Conservation (phyloP, 129 eudicot species). For the Tagetes patula region DNA sequence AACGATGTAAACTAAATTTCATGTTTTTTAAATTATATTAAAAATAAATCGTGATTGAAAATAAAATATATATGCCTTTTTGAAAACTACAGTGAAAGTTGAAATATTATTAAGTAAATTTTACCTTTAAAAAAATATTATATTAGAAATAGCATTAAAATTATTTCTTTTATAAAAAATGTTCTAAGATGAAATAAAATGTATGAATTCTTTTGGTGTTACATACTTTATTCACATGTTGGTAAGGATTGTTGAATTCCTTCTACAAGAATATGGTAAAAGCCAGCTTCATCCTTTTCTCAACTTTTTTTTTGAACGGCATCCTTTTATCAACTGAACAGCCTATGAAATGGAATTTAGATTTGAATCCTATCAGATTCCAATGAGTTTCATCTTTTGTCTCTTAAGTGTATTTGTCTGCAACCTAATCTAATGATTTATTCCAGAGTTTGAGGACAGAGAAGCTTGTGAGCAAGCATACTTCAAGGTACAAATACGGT, state of each 20-base stretch:
- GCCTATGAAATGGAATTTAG: neutral
- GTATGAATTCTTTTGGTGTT: neutral
- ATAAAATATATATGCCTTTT: neutral
- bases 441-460: constrained; percentile 77
- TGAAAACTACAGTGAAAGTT: no score
- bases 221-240: neutral
- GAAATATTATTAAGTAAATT: no score
- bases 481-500: constrained; percentile 57
- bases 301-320: no score
- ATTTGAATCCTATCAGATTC: neutral
- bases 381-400: neutral
- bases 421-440: constrained; percentile 20
- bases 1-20: neutral
- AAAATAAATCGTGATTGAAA: neutral
- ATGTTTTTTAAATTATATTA: neutral
- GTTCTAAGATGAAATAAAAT: neutral
- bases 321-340: neutral
- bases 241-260: neutral
- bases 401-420: neutral
- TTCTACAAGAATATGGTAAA: neutral
- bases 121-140: neutral
- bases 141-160: neutral
- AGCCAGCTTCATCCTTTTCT: neutral
- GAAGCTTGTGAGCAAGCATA: constrained; percentile 93
- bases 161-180: neutral